A percentile compares a stretch with the other conserved stretches of the same genome.
phyloP scores from a whole-genome alignment of 1,139 yeast genomes.

The Yamadazyma atlantica region DNA sequence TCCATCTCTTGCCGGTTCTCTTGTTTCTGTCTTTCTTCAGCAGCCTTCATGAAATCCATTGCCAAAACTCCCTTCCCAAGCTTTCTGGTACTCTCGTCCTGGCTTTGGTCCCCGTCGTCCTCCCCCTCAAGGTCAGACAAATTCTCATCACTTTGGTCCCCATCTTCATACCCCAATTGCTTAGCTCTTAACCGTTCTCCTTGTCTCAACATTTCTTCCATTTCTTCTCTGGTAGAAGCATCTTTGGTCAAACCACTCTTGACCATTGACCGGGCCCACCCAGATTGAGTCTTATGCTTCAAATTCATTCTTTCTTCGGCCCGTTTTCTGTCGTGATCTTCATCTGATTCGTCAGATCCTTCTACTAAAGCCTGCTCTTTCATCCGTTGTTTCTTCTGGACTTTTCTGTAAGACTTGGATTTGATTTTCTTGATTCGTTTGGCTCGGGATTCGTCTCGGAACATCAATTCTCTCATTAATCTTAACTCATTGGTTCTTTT shows the following conservation, averaged over 20 bases:
- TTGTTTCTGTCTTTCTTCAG: slow-evolving; percentile 63
- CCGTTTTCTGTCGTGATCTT: slow-evolving; percentile 68
- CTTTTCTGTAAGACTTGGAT: slow-evolving; percentile 84
- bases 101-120: slow-evolving; percentile 30
- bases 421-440: slow-evolving; percentile 91
- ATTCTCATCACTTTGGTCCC: slow-evolving; percentile 50
- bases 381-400: slow-evolving; percentile 80
- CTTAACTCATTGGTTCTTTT: slow-evolving; percentile 82
- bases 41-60: slow-evolving; percentile 94
- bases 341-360: slow-evolving; percentile 51
- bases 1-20: slow-evolving; percentile 56
- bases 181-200: slow-evolving; percentile 77
- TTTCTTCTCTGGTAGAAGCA: slow-evolving; percentile 75
- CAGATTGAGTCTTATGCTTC: slow-evolving; percentile 82
- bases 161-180: slow-evolving; percentile 67
- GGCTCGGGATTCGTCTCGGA: slow-evolving; percentile 89
- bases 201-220: slow-evolving; percentile 90
- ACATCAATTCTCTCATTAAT: slow-evolving; percentile 92
- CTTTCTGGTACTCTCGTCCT: slow-evolving; percentile 31
- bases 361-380: slow-evolving; percentile 71
- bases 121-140: slow-evolving; percentile 53
- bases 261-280: slow-evolving; percentile 91
- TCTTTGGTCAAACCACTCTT: slow-evolving; percentile 90
- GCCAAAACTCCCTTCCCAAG: slow-evolving; percentile 85
- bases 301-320: slow-evolving; percentile 92